Conservation (phyloP, 148 eudicot species). For the Dysphania ambrosioides region DNA sequence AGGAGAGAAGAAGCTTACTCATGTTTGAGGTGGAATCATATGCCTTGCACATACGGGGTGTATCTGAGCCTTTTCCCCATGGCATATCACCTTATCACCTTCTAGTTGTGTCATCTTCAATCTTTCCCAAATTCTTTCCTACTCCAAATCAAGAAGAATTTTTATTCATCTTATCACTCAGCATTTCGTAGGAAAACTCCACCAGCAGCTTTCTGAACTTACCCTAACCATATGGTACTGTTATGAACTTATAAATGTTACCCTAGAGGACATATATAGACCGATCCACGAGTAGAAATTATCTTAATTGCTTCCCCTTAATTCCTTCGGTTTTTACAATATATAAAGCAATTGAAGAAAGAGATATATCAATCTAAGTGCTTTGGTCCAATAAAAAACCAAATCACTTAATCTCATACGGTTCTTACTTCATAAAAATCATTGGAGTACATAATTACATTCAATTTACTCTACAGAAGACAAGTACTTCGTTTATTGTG, state of each 20-base stretch:
- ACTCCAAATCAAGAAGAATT: background rate
- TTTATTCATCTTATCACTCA: background rate
- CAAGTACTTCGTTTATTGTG: too few relatives aligned
- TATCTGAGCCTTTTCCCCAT: conserved; percentile 7
- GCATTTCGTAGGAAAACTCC: background rate
- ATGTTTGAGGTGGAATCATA: conserved; percentile 31
- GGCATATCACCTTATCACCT: conserved; percentile 1
- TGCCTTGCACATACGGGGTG: conserved; percentile 22
- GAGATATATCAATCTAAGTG: too few relatives aligned
- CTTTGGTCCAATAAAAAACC: too few relatives aligned
- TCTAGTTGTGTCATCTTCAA: conserved; percentile 11
- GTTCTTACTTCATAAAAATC: too few relatives aligned
- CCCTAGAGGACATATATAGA: background rate
- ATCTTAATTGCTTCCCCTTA: too few relatives aligned
- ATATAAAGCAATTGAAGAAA: too few relatives aligned
- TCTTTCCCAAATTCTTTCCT: background rate
- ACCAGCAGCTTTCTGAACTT: background rate
- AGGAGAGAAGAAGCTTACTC: conserved; percentile 10
- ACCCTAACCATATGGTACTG: background rate
- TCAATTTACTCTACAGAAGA: too few relatives aligned
- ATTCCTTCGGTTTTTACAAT: too few relatives aligned
- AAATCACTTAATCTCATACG: too few relatives aligned
- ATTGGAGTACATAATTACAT: background rate
- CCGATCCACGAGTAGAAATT: too few relatives aligned
- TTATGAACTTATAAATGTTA: too few relatives aligned